A percentile compares a stretch with the other conserved stretches of the same genome.
These are phyloP conservation scores for Cladochytrium replicatum DNA, from an alignment of 192 early-diverging fungal species.

Conservation along the genomic window DNA sequence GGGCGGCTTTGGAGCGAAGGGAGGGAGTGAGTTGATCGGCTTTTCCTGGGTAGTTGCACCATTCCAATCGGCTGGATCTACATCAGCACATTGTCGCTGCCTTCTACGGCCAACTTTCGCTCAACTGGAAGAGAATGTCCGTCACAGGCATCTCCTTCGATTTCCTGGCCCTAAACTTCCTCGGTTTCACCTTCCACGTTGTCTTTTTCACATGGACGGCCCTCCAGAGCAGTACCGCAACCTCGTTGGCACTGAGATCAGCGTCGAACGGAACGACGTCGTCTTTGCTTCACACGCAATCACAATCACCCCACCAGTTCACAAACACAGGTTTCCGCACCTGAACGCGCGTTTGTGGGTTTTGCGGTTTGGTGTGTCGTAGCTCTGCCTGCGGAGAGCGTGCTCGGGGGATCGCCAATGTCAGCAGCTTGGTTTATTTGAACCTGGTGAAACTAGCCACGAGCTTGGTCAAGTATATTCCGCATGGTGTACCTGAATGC, in stretches of 20 bases:
- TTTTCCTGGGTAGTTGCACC: too few species aligned
- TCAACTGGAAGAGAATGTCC: conserved; percentile 68
- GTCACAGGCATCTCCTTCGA: conserved; percentile 84
- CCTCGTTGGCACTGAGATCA: conserved; percentile 53
- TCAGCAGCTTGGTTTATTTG: conserved; percentile 63
- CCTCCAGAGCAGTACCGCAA: conserved; percentile 62
- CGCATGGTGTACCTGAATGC: conserved; percentile 62
- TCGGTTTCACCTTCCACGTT: conserved; percentile 75
- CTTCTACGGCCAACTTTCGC: conserved; percentile 65
- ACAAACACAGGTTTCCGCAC: conserved; percentile 32
- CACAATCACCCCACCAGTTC: not conserved
- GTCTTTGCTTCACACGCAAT: conserved; percentile 83
- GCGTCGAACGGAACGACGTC: conserved; percentile 76
- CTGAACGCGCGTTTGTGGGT: conserved; percentile 25
- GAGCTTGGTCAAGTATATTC: conserved; percentile 60
- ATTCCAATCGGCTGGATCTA: conserved; percentile 54
- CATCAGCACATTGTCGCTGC: conserved; percentile 75
- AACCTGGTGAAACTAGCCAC: conserved; percentile 70
- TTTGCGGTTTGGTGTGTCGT: conserved; percentile 21
- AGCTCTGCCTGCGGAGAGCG: conserved; percentile 13
- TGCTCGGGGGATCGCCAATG: conserved; percentile 18
- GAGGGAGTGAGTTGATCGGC: conserved; percentile 21
- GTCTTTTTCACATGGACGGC: conserved; percentile 56
- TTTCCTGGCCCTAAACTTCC: conserved; percentile 76
- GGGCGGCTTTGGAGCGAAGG: conserved; percentile 21